phyloP scores from a whole-genome alignment of 805 yeast genomes.

The Jamesozyma lodderae region DNA sequence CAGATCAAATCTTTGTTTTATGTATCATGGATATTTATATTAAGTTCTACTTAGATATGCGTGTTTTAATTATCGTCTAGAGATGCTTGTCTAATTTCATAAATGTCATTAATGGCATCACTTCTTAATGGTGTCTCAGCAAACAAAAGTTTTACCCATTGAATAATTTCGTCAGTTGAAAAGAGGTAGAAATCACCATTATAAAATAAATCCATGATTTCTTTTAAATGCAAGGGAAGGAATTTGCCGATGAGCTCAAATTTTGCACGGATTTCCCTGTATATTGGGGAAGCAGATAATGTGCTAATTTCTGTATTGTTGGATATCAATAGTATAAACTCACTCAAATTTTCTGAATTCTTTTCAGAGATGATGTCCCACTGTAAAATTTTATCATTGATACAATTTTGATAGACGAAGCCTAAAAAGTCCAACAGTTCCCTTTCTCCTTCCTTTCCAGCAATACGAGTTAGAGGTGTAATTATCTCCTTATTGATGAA shows the following conservation, averaged over 20 bases:
- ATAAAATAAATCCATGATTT: conserved; percentile 34
- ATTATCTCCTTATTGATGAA: conserved; percentile 14
- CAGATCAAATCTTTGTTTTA: too few relatives aligned
- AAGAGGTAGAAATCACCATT: conserved; percentile 35
- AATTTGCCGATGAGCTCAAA: conserved; percentile 22
- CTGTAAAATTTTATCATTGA: conserved; percentile 14
- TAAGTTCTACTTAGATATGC: background rate
- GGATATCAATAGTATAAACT: conserved; percentile 17
- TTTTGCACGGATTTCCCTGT: conserved; percentile 24
- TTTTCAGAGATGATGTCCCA: conserved; percentile 30
- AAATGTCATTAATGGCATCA: conserved; percentile 30
- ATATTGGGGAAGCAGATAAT: conserved; percentile 12
- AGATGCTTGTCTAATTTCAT: conserved; percentile 41
- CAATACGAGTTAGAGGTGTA: conserved; percentile 12
- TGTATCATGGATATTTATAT: too few relatives aligned
- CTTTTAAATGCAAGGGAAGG: conserved; percentile 32
- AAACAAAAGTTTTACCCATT: conserved; percentile 32
- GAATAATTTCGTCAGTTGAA: conserved; percentile 30
- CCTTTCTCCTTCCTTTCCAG: conserved; percentile 8
- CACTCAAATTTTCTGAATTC: conserved; percentile 26
- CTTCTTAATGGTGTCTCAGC: conserved; percentile 34
- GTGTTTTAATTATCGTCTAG: conserved; percentile 21
- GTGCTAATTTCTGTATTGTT: conserved; percentile 17
- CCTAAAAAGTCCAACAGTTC: conserved; percentile 11
- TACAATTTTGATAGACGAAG: conserved; percentile 18